Evolutionary conservation across 176 grass and related monocot genomes (phyloP).

Genomic region (Lolium multiflorum): DNA sequence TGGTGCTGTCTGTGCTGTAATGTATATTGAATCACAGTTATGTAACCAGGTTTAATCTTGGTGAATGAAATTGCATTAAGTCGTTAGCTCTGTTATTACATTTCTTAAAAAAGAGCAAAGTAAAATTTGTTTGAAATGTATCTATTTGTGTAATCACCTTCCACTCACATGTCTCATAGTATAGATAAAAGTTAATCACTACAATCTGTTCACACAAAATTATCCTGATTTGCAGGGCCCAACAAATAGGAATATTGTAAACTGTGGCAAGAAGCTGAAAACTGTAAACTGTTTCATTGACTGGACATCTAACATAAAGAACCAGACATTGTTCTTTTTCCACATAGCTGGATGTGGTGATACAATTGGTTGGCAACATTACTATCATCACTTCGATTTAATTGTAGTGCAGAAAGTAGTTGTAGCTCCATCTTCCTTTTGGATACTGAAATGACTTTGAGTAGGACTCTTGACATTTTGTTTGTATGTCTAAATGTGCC

Average conservation of each 20-base stretch:
- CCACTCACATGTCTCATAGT: not conserved
- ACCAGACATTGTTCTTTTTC: not conserved
- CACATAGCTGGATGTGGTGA: not conserved
- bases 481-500: not conserved
- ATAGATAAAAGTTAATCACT: not conserved
- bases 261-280: conserved; percentile 92
- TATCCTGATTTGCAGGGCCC: conserved; percentile 66
- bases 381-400: conserved; percentile 18
- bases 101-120: not conserved
- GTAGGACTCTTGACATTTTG: conserved; percentile 9
- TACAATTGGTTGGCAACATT: conserved; percentile 7
- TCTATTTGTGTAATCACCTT: no score
- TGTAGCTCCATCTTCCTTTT: conserved; percentile 1
- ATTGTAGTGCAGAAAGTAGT: conserved; percentile 18
- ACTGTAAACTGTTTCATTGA: conserved; percentile 50
- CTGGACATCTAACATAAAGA: not conserved
- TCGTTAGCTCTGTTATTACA: not conserved
- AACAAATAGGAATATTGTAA: conserved; percentile 75
- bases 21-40: not conserved
- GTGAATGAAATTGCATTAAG: not conserved
- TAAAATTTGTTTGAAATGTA: not conserved
- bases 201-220: conserved; percentile 20
- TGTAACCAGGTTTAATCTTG: not conserved
- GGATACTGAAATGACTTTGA: not conserved
- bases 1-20: not conserved